Evolutionary conservation across 1,284 basidiomycete species (phyloP), one percentile per base, ranked within the genome.

Genomic region (Malassezia japonica): DNA sequence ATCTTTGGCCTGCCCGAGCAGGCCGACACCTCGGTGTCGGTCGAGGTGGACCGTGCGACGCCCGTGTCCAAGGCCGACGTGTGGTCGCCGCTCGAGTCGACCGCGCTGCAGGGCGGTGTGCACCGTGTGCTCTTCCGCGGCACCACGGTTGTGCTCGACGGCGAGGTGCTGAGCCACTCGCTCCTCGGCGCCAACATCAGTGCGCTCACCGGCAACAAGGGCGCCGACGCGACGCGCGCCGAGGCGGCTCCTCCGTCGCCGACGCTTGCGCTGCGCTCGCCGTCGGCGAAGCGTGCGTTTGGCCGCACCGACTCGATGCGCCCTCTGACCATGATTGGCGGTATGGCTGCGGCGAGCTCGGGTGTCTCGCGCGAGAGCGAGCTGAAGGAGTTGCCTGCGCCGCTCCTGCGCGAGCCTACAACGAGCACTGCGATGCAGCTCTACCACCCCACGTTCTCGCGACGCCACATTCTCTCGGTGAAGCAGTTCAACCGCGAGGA

Each of bases 1-100:
- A 95, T 99, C 72, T 96, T 98, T 67, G 84, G 84, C 38, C 79
- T 98, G 12, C 83, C 87, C 1, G 87, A 91, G 50, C 87, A 89
- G 70, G 70, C 81, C 7, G 81, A 88, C 59, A 65, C 66, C 8
- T 60, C 55, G 25, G 90, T 90, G 1, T 85, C 85, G 64, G 87
- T 96, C 40, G 94, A 99, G 72, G 86, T 96, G 37, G 87, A 94
- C 60, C 78, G 92, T 47, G 38, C 39, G 24, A 36, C 31, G 18
- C 34, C 24, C 28, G 20, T 42, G n/a, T 80, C 80, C 51, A 78
- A 81, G 20, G 77, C 77, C 32, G 76, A 77, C 36, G 70, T 72
- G 48, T 98, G 92, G 92, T 92, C 91, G 18, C 91, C 92, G 4
- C 75, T 96, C 29, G 80, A 83, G 28, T 79, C 81, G 36, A 80